phyloP scores from a whole-genome alignment of 331 rosid genomes.

The Ulmus americana region DNA sequence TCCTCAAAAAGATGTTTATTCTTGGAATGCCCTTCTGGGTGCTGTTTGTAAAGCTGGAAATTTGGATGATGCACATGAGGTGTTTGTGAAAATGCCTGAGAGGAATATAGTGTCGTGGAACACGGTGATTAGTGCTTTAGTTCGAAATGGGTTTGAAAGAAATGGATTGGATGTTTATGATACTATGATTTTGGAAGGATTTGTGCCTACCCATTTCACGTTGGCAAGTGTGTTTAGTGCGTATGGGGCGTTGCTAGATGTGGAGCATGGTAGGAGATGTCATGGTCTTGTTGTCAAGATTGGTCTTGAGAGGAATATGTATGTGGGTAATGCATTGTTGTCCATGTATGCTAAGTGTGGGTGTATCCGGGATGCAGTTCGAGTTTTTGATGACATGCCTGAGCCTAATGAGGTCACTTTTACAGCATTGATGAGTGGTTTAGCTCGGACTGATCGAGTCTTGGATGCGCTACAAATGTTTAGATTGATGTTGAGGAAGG shows the following conservation, averaged over 20 bases:
- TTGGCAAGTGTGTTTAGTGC: conserved; percentile 63
- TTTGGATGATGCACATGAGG: conserved; percentile 31
- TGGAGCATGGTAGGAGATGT: conserved; percentile 42
- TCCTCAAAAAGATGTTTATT: conserved; percentile 49
- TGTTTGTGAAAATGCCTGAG: conserved; percentile 60
- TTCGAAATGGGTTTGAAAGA: conserved; percentile 39
- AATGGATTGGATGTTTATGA: conserved; percentile 49
- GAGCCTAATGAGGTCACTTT: conserved; percentile 76
- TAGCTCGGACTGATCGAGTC: conserved; percentile 37
- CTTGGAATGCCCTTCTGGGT: conserved; percentile 64
- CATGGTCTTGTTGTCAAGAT: conserved; percentile 56
- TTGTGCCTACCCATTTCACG: conserved; percentile 54
- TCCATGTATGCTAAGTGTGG: conserved; percentile 62
- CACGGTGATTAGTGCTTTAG: conserved; percentile 48
- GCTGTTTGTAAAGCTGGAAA: conserved; percentile 40
- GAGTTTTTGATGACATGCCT: conserved; percentile 42
- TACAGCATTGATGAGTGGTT: conserved; percentile 64
- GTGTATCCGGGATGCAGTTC: conserved; percentile 42
- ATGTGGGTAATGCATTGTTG: conserved; percentile 54
- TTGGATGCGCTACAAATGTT: conserved; percentile 51
- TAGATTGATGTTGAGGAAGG: conserved; percentile 55
- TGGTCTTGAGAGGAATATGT: conserved; percentile 51
- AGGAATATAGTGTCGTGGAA: conserved; percentile 63
- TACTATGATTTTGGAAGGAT: conserved; percentile 40
- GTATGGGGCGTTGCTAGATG: conserved; percentile 38